Evolutionary conservation across 2,329 filamentous ascomycete species (phyloP), one percentile per base, ranked within the genome.

Genomic region (Rutstroemia sp.): DNA sequence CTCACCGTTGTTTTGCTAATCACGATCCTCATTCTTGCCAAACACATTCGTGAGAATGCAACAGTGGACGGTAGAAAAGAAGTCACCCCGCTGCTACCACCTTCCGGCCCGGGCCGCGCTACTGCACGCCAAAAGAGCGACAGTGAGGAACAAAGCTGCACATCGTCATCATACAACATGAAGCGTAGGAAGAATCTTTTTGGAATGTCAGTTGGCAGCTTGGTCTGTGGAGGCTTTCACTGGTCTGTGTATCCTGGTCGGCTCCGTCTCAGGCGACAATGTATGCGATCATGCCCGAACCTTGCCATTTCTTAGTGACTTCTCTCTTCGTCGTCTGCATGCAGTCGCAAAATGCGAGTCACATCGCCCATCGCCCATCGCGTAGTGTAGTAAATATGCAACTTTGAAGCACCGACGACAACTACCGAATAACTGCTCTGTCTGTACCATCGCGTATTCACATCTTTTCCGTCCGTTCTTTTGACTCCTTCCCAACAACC

Each of bases 401-500:
- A 34, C 27, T 30, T 30, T 30, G 27, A 30, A 30, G 8, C 8
- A 10, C 27, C 27, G 27, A 30, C 8, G 27, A 30, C 27, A 30
- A 30, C 9, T 34, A 12, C 30, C 30, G 30, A 34, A 34, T 12
- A 34, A 34, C 30, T 12, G 30, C 30, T 34, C 30, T 34, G 30
- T 34, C 30, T 34, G 30, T 12, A 12, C 30, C 30, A 14, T 34
- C 10, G 10, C 30, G 12, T 34, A 14, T 14, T 5, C 42, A 47
- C 51, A 36, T 49, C 44, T 51, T n/a, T 25, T 30, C 27, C 46
- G 10, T 53, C 16, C 23, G 19, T 23, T 42, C 50, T 21, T 51
- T 61, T 58, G 60, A 60, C 49, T 65, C 56, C 34, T 54, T 47
- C 17, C 61, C 25, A 42, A 63, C 57, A 55, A 64, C 50, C 21